Base-by-base conservation (phyloP, 2,329 filamentous ascomycete genomes). In the Hypoxylon sp. region DNA sequence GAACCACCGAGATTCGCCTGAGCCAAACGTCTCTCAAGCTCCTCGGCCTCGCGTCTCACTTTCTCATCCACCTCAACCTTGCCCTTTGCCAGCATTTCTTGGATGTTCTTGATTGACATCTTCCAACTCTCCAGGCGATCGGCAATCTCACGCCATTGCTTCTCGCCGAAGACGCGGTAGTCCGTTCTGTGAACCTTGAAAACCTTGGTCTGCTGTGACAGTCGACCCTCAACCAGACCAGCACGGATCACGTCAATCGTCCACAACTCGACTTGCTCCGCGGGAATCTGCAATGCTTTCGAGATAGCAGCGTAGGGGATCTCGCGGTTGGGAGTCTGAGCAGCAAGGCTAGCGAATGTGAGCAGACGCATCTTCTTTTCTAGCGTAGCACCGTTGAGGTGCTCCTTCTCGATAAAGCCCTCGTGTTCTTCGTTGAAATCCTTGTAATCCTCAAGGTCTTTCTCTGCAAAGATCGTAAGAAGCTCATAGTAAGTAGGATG, bases 221-320 rank as follows among this genome's bases (percentile, higher is more conserved):
- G 88, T 82, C 97, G 97, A 77, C 95, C 95, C 83, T 99, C 95
- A 54, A 99, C 92, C 37, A 99, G 88, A 32, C 94, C 93, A 49
- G 94, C 93, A 71, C 95, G 92, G 80, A 99, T 97, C 71, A 96
- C 94, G 78, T 99, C 95, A 74, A 99, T 99, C 70, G 96, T 93
- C 95, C 95, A 99, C 86, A 94, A 91, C 85, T 99, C 95, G 43
- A 98, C 93, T 68, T 98, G 93, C 68, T 91, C 89, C 48, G 82
- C 76, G 47, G 92, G 89, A 58, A 99, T 89, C 79, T 95, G 91
- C 48, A 99, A 88, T 5, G 93, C 91, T 76, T 90, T 90, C 69
- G 91, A 87, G 75, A 99, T 97, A 74, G 87, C 87, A 70, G 85
- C 84, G 81, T 99, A 99, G 64, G 94, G 90, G 55, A 99, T 90